A percentile compares a stretch with the other conserved stretches of the same genome.
These are phyloP conservation scores for Beta lomatogona DNA, from an alignment of 179 eudicot genomes.

Conservation along the genomic window DNA sequence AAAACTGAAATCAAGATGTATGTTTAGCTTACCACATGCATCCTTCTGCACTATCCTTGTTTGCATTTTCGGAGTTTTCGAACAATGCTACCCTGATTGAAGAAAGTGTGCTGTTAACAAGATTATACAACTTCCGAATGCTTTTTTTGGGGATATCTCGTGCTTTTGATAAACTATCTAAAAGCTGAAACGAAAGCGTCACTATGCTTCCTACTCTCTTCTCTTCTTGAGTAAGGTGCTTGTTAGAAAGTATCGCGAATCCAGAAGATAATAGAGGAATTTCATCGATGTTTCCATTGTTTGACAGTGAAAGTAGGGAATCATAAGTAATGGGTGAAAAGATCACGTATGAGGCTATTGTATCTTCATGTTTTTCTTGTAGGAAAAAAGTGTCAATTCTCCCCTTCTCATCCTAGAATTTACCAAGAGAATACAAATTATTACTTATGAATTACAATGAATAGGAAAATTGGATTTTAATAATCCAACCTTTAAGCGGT, in stretches of 20 bases:
- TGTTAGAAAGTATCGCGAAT: constrained; percentile 44
- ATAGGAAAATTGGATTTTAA: no score
- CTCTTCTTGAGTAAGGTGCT: neutral
- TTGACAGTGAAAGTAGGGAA: constrained; percentile 27
- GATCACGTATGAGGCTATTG: constrained; percentile 45
- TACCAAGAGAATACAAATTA: neutral
- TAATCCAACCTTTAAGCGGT: no score
- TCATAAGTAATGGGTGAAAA: constrained; percentile 42
- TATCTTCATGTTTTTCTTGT: constrained; percentile 47
- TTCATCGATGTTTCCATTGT: constrained; percentile 25
- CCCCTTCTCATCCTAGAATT: constrained; percentile 35
- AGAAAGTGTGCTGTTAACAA: constrained; percentile 35
- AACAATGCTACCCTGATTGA: constrained; percentile 35
- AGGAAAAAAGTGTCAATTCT: constrained; percentile 36
- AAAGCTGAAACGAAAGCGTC: constrained; percentile 49
- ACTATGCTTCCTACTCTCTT: constrained; percentile 40
- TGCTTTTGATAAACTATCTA: constrained; percentile 37
- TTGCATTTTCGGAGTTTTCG: constrained; percentile 18
- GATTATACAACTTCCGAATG: constrained; percentile 30
- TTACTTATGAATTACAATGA: neutral
- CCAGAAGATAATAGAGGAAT: constrained; percentile 54
- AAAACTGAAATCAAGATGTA: no score
- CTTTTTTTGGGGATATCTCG: constrained; percentile 34
- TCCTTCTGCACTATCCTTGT: constrained; percentile 10
- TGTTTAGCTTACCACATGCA: constrained; percentile 11